Evolutionary conservation across 495 filamentous ascomycete species (phyloP), one percentile per base, ranked within the genome.

Genomic region (Cryomyces minteri): DNA sequence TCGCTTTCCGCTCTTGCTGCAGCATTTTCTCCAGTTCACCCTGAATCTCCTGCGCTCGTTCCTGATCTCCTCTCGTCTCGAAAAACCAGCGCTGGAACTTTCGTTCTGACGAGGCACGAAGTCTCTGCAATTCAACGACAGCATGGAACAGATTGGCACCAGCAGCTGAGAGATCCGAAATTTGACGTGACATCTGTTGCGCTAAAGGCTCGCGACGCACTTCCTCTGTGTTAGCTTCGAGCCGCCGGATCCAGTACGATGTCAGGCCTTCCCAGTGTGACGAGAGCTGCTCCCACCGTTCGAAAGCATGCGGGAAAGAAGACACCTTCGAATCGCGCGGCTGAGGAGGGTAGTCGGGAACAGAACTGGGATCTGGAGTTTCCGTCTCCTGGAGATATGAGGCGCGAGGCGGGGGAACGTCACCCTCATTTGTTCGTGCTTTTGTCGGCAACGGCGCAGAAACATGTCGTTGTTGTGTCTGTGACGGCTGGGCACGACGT

Each of bases 1-100:
- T 69, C 32, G 68, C 73, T 47, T 77, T 71, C 30, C 82, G 71
- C 58, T 95, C 88, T 14, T 76, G 64, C 30, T 79, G 70, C 31
- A 98, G 62, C 29, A 77, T 74, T 29, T 70, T 67, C 55, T 94
- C 78, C 14, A 90, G 65, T 52, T 84, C 76, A n/a, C 72, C 84
- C 45, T 84, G 82, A n/a, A 82, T 68, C 58, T 95, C 90, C 48
- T 83, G 78, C 36, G 77, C 65, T 9, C 82, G 79, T 66, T 98
- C 90, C 52, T 92, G 75, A 46, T 95, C 87, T 36, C 76, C 70
- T 39, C 88, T 76, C 2, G 84, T 93, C 53, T 98, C 90, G 57
- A 93, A 92, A 63, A 95, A 95, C 90, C 90, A 98, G 37, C 92
- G 78, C 61, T 96, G 92, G 58, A 98, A 98, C 57, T 96, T 96